These are phyloP conservation scores for Cyclocybe cylindracea DNA, from an alignment of 768 basidiomycete species.

Conservation along the genomic window DNA sequence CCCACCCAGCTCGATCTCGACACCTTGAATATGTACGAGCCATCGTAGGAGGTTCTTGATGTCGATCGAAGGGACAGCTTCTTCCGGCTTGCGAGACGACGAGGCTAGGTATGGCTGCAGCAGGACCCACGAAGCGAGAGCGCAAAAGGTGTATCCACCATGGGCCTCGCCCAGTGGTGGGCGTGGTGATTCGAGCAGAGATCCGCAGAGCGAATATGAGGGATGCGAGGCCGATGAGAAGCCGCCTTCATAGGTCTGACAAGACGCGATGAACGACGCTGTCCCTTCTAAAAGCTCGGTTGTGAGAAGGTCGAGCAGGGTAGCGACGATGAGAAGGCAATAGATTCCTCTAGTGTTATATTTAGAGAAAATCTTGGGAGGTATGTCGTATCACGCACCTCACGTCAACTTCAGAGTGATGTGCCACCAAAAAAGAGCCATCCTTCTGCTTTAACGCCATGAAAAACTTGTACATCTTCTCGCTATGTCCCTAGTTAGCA, in stretches of 20 bases:
- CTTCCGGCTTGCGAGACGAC: constrained; percentile 1
- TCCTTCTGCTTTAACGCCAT: constrained; percentile 90
- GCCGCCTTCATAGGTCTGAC: constrained; percentile 98
- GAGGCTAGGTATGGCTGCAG: constrained; percentile 56
- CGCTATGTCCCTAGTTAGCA: constrained; percentile 34
- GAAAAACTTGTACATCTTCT: constrained; percentile 85
- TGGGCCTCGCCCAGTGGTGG: constrained; percentile 94
- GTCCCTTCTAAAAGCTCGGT: constrained; percentile 82
- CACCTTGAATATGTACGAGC: constrained; percentile 85
- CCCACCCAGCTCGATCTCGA: constrained; percentile 82
- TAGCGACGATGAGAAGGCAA: constrained; percentile 83
- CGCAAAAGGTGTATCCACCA: constrained; percentile 96
- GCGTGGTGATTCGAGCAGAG: constrained; percentile 43
- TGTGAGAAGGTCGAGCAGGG: constrained; percentile 83
- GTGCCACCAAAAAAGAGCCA: constrained; percentile 89
- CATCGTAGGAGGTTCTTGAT: constrained; percentile 67
- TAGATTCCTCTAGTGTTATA: constrained; percentile 74
- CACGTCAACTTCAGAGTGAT: constrained; percentile 91
- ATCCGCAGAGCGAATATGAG: constrained; percentile 43
- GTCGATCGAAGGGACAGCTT: constrained; percentile 50
- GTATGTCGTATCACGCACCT: constrained; percentile 50
- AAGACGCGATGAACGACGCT: constrained; percentile 79
- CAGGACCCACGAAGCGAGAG: constrained; percentile 82
- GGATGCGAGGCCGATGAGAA: constrained; percentile 82
- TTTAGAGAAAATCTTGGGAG: not conserved